Evolutionary conservation across 305 asterid genomes (phyloP).

Genomic region (Solanum hybrid): DNA sequence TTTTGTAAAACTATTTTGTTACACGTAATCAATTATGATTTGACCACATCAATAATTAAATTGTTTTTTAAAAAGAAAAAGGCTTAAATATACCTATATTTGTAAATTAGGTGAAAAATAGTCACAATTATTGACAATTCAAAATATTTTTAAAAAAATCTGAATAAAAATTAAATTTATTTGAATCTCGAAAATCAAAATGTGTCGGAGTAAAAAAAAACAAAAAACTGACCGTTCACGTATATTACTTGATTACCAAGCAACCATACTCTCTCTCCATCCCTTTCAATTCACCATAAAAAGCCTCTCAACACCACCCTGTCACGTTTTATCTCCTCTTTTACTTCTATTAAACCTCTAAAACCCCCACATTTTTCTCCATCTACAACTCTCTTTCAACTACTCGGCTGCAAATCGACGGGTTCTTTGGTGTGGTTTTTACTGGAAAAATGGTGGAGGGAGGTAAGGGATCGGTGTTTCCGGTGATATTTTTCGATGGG

Average conservation of each 20-base stretch:
- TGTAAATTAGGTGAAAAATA: no score
- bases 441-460: constrained; percentile 44
- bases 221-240: neutral
- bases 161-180: no score
- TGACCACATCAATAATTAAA: no score
- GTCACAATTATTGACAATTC: no score
- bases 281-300: neutral
- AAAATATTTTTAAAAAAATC: no score
- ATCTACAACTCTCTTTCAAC: neutral
- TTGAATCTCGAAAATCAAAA: no score
- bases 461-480: constrained; percentile 39
- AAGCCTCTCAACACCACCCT: neutral
- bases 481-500: constrained; percentile 68
- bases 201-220: rapidly evolving
- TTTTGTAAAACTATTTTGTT: no score
- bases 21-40: no score
- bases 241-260: neutral
- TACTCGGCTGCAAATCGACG: neutral
- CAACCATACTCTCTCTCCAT: neutral
- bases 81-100: no score
- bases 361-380: neutral
- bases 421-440: neutral
- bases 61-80: no score
- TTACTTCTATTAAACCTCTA: neutral
- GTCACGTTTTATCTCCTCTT: neutral